phyloP scores from a whole-genome alignment of 1,284 basidiomycete genomes.

The Cryptococcus sp. region DNA sequence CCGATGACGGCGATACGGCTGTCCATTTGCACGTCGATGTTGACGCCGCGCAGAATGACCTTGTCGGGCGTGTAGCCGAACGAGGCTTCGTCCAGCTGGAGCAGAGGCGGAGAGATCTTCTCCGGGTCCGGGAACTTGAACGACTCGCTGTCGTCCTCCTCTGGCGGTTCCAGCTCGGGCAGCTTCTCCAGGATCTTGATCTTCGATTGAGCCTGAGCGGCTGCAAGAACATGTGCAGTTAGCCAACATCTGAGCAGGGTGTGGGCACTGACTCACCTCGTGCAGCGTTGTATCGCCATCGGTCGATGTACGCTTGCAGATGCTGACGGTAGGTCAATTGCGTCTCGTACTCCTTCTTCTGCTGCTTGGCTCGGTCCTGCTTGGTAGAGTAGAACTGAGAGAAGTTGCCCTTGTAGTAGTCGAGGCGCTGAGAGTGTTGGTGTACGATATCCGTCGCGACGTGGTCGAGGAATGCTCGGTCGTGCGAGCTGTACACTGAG shows the following conservation, averaged over 20 bases:
- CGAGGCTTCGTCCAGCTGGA: conserved; percentile 87
- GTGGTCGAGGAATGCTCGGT: conserved; percentile 96
- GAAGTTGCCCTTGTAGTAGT: conserved; percentile 91
- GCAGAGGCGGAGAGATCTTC: conserved; percentile 93
- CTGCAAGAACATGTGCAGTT: conserved; percentile 51
- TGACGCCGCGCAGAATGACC: conserved; percentile 75
- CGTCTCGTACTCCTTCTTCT: conserved; percentile 91
- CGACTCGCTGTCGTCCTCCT: conserved; percentile 82
- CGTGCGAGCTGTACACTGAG: conserved; percentile 72
- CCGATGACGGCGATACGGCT: conserved; percentile 90
- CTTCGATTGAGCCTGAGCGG: conserved; percentile 91
- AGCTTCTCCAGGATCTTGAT: conserved; percentile 99
- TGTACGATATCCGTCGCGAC: conserved; percentile 96
- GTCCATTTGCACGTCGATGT: conserved; percentile 88
- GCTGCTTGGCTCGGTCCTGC: conserved; percentile 86
- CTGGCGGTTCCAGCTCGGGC: conserved; percentile 89
- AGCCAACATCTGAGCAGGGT: background rate
- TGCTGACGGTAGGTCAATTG: conserved; percentile 94
- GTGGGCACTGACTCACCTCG: conserved; percentile 55
- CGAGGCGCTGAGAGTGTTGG: conserved; percentile 90
- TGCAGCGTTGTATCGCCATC: conserved; percentile 94
- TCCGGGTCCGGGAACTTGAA: conserved; percentile 95
- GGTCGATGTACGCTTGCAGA: conserved; percentile 91
- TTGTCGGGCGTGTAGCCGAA: conserved; percentile 89
- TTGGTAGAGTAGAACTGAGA: conserved; percentile 99